These are phyloP conservation scores for Passalora sequoiae DNA, from an alignment of 2,329 filamentous ascomycete species.

Conservation along the genomic window DNA sequence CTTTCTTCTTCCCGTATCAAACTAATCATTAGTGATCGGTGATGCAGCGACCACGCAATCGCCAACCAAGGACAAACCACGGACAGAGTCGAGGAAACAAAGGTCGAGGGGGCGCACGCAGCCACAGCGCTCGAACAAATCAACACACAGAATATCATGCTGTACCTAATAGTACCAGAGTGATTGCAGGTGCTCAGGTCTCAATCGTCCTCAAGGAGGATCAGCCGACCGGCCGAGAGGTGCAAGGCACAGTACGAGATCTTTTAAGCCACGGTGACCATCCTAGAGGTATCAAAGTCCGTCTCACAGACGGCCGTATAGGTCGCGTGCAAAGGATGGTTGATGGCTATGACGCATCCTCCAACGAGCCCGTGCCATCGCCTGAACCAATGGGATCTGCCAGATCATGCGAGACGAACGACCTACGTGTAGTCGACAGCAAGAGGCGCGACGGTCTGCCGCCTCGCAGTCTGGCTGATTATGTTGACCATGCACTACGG, in stretches of 20 bases:
- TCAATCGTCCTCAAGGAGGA: constrained; percentile 72
- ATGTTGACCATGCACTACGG: constrained; percentile 21
- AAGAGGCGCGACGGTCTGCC: constrained; percentile 22
- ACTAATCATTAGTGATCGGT: too few relatives aligned
- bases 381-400: not conserved
- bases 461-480: constrained; percentile 27
- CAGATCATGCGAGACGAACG: not conserved
- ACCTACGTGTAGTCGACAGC: constrained; percentile 8
- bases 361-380: not conserved
- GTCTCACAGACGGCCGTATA: constrained; percentile 64
- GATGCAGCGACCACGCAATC: too few relatives aligned
- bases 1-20: too few relatives aligned
- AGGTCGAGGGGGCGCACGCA: not conserved
- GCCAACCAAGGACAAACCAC: too few relatives aligned
- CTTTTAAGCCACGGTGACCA: constrained; percentile 69
- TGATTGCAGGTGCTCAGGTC: constrained; percentile 58
- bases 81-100: too few relatives aligned
- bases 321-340: constrained; percentile 68
- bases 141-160: constrained; percentile 5
- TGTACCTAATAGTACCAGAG: constrained; percentile 39
- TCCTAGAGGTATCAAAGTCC: constrained; percentile 67
- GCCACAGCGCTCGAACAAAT: not conserved
- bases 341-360: constrained; percentile 26
- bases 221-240: constrained; percentile 67
- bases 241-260: constrained; percentile 61